Base-by-base conservation (phyloP, 768 basidiomycete species). In the Pluteus cervinus region DNA sequence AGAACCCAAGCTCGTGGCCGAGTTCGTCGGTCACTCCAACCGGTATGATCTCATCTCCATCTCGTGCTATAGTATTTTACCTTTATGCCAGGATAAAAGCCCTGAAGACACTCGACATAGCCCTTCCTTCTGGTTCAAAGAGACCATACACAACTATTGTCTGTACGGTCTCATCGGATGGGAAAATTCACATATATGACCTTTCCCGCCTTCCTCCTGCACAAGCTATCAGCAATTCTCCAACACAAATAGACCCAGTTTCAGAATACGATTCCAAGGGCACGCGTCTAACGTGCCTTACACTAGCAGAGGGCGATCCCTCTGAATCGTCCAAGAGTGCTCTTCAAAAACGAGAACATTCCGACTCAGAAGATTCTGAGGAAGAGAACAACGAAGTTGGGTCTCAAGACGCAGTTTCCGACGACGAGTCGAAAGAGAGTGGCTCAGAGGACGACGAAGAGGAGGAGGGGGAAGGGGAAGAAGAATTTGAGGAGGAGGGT, bases 131-230 rank as follows among this genome's bases (percentile, higher is more conserved):
- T 9, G 42, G 56, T 4, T 48, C 56, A 14, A 46, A 36, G 12
- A 52, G 56, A 22, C 47, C 45, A 29, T 66, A 68, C 6, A 86
- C 81, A 7, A 86, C 77, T 0, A 62, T 86, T 16, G 72, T 78
- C 3, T 75, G 79, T 45, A 86, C 90, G 2, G 79, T 77, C 11
- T 97, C 92, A 0, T 96, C 94, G 0, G 96, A 98, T 42, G 96
- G 96, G 5, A 76, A 78, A 41, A 74, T 92, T 39, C 75, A 79
- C 45, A 52, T 92, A 14, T 91, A 81, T 56, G 82, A 92, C 55
- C 61, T 90, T 39, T 68, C 71, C 2, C 50, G 57, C 5, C 49
- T 85, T 3, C 69, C 78, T 16, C n/a, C n/a, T n/a, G n/a, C n/a
- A n/a, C n/a, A n/a, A n/a, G n/a, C n/a, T n/a, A n/a, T n/a, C n/a